phyloP scores from a whole-genome alignment of 2,329 filamentous ascomycete species.

The Fusarium setosum region DNA sequence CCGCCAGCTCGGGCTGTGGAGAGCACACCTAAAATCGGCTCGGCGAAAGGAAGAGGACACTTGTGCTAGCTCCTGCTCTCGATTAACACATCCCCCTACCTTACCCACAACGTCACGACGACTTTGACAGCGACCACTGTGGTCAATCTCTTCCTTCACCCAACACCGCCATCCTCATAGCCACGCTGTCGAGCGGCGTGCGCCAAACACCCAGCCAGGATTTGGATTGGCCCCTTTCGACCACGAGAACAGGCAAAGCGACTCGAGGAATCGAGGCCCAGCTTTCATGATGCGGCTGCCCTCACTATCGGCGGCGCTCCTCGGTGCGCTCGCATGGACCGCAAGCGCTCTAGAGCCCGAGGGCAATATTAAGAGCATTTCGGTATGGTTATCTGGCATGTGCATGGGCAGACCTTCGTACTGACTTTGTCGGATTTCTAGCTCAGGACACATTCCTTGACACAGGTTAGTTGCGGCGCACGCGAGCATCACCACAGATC shows the following conservation, averaged over 20 bases:
- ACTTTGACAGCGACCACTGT: slow-evolving; percentile 34
- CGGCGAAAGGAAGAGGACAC: slow-evolving; percentile 42
- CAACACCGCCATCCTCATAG: slow-evolving; percentile 8
- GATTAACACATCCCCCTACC: slow-evolving; percentile 36
- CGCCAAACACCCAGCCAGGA: slow-evolving; percentile 30
- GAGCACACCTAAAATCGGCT: slow-evolving; percentile 41
- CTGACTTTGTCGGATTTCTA: slow-evolving; percentile 52
- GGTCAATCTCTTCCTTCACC: slow-evolving; percentile 26
- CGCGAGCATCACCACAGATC: slow-evolving; percentile 29
- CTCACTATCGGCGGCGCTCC: slow-evolving; percentile 59
- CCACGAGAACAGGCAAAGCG: background rate
- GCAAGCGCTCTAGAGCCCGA: slow-evolving; percentile 61
- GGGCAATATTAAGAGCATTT: slow-evolving; percentile 63
- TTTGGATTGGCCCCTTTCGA: slow-evolving; percentile 30
- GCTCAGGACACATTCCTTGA: slow-evolving; percentile 88
- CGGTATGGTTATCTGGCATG: slow-evolving; percentile 49
- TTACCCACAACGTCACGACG: slow-evolving; percentile 40
- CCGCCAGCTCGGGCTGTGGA: slow-evolving; percentile 29
- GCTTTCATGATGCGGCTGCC: slow-evolving; percentile 59
- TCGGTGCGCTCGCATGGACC: slow-evolving; percentile 63
- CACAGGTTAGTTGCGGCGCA: slow-evolving; percentile 70
- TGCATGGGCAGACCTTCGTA: slow-evolving; percentile 4
- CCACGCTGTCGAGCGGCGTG: slow-evolving; percentile 35
- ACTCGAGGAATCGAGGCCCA: slow-evolving; percentile 20
- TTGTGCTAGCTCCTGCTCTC: slow-evolving; percentile 42